phyloP scores from a whole-genome alignment of 2,329 filamentous ascomycete species.

The Lasiodiplodia sp. region DNA sequence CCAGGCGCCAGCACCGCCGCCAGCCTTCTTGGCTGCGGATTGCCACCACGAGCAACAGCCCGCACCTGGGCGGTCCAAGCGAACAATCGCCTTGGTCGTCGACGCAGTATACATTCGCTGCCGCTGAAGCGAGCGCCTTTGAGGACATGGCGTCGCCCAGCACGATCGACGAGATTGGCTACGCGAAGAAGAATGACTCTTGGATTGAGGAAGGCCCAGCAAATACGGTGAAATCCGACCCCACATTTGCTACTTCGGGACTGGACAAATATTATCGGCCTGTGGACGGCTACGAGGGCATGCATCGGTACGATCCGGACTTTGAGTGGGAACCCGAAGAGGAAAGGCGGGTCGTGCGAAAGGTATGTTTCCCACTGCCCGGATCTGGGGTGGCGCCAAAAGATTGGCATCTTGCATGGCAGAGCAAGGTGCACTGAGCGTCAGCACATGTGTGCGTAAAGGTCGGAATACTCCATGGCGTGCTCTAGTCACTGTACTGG shows the following conservation, averaged over 20 bases:
- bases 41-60: conserved; percentile 10
- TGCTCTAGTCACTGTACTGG: neutral
- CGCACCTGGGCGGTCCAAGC: conserved; percentile 10
- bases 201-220: conserved; percentile 14
- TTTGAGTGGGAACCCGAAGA: conserved; percentile 65
- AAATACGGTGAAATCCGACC: neutral
- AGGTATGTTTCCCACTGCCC: conserved; percentile 46
- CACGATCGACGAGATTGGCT: conserved; percentile 14
- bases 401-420: conserved; percentile 1
- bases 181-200: conserved; percentile 28
- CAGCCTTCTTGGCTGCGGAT: conserved; percentile 22
- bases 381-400: no score
- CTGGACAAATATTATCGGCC: conserved; percentile 56
- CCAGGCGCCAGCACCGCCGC: conserved; percentile 20
- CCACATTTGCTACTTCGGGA: conserved; percentile 44
- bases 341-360: conserved; percentile 63
- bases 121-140: conserved; percentile 22
- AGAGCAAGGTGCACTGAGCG: neutral
- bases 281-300: conserved; percentile 64
- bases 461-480: neutral
- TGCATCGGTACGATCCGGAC: conserved; percentile 65
- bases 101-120: conserved; percentile 26
- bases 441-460: neutral
- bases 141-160: conserved; percentile 29
- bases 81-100: conserved; percentile 23